Evolutionary conservation across 441 rosid genomes (phyloP).

Genomic region (Mallotus repandus): DNA sequence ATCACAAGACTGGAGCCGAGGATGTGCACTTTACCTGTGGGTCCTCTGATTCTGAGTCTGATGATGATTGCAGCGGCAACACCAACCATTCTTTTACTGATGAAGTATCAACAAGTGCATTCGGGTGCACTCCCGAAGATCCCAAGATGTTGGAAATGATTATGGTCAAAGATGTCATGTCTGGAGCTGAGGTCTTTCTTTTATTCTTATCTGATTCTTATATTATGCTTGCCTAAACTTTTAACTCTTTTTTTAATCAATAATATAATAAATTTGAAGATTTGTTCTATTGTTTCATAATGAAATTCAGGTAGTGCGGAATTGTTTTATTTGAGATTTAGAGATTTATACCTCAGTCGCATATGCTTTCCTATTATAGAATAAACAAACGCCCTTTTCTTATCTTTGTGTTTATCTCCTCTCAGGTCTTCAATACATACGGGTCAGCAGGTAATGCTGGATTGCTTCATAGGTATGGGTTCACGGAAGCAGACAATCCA

Average conservation of each 20-base stretch:
- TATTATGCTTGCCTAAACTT: background rate
- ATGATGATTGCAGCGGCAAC: slow-evolving; percentile 21
- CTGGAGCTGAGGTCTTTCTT: slow-evolving; percentile 68
- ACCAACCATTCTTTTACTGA: slow-evolving; percentile 24
- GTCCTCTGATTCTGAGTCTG: slow-evolving; percentile 50
- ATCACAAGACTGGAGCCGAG: slow-evolving; percentile 90
- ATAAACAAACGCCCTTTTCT: background rate
- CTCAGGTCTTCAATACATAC: slow-evolving; percentile 82
- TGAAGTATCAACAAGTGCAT: slow-evolving; percentile 30
- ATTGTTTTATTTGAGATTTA: background rate
- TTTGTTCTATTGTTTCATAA: no score
- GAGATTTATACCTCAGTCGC: background rate
- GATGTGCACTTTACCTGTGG: slow-evolving; percentile 73
- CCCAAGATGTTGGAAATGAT: slow-evolving; percentile 66
- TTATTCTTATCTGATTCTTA: background rate
- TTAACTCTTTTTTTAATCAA: background rate
- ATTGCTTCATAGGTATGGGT: slow-evolving; percentile 89
- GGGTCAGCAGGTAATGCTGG: slow-evolving; percentile 88
- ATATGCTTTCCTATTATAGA: background rate
- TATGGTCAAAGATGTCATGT: slow-evolving; percentile 76
- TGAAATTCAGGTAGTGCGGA: background rate
- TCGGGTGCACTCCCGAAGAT: slow-evolving; percentile 29
- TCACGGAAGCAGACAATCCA: slow-evolving; percentile 68
- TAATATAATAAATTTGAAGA: background rate
- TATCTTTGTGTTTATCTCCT: background rate